Evolutionary conservation across 192 early-diverging fungal genomes (phyloP).

Genomic region (Podila clonocystis): DNA sequence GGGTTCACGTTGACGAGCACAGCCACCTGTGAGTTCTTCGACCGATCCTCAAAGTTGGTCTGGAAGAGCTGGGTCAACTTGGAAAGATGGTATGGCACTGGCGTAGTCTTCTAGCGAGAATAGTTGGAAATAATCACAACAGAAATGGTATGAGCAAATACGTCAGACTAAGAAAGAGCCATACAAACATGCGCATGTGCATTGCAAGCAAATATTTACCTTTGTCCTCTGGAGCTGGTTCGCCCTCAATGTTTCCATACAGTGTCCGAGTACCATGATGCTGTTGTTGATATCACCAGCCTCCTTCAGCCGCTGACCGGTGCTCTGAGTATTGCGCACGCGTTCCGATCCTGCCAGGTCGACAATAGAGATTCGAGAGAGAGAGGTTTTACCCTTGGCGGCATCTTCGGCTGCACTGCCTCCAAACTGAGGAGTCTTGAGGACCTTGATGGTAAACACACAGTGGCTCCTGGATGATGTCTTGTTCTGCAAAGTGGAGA

Average conservation of each 20-base stretch:
- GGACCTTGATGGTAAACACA: constrained; percentile 73
- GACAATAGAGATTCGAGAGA: constrained; percentile 67
- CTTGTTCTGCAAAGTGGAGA: constrained; percentile 64
- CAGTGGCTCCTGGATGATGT: constrained; percentile 71
- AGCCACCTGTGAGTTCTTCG: constrained; percentile 21
- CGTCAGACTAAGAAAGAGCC: background rate
- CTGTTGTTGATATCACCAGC: constrained; percentile 76
- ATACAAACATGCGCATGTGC: background rate
- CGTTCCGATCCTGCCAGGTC: constrained; percentile 80
- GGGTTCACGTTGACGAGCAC: constrained; percentile 75
- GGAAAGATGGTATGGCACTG: constrained; percentile 73
- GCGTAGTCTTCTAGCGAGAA: constrained; percentile 30
- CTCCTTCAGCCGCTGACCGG: constrained; percentile 69
- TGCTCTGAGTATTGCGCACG: constrained; percentile 59
- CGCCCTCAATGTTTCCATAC: constrained; percentile 68
- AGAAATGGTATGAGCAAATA: background rate
- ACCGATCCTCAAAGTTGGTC: constrained; percentile 65
- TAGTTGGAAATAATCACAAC: background rate
- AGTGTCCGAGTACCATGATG: constrained; percentile 77
- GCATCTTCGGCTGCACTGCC: constrained; percentile 53
- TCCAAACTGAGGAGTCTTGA: constrained; percentile 60
- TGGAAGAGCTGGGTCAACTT: constrained; percentile 77
- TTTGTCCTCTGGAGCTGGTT: constrained; percentile 56
- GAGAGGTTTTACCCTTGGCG: constrained; percentile 47
- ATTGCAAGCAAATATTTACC: constrained; percentile 21